Evolutionary conservation across 2,329 filamentous ascomycete species (phyloP).

Genomic region (Fusarium incarnatum): DNA sequence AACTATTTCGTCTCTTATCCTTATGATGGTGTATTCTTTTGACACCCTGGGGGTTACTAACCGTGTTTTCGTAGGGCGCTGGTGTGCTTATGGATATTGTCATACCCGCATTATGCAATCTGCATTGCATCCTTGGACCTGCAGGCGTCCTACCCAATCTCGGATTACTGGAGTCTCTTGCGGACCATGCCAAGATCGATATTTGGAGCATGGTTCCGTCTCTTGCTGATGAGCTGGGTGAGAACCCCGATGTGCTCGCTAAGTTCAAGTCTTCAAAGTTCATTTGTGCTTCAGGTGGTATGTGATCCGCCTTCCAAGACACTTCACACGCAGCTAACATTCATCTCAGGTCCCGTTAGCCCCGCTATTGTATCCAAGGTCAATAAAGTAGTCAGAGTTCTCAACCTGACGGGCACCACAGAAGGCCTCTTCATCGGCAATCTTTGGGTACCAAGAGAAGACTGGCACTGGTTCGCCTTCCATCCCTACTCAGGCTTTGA

Average conservation of each 20-base stretch:
- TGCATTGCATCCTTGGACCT: conserved; percentile 54
- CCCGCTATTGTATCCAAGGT: conserved; percentile 45
- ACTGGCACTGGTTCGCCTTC: conserved; percentile 51
- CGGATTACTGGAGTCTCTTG: conserved; percentile 49
- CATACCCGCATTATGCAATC: conserved; percentile 51
- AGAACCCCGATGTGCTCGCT: conserved; percentile 49
- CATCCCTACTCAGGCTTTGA: conserved; percentile 52
- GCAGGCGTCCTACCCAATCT: conserved; percentile 52
- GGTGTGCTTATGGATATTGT: conserved; percentile 57
- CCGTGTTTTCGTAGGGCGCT: conserved; percentile 46
- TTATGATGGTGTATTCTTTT: too few relatives aligned
- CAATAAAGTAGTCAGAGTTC: conserved; percentile 49
- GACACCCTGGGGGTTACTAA: background rate
- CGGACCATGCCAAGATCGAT: conserved; percentile 51
- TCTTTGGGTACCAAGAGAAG: conserved; percentile 42
- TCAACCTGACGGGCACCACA: conserved; percentile 52
- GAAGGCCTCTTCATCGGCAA: conserved; percentile 53
- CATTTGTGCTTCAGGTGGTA: conserved; percentile 48
- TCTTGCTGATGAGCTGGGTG: conserved; percentile 50
- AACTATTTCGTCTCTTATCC: too few relatives aligned
- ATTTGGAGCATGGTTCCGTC: conserved; percentile 56
- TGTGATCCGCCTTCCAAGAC: too few relatives aligned
- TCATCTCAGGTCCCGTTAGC: conserved; percentile 42
- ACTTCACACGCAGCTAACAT: background rate
- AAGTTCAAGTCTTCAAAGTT: conserved; percentile 50